Evolutionary conservation across 768 basidiomycete genomes (phyloP).

Genomic region (Russula griseocarnosa): DNA sequence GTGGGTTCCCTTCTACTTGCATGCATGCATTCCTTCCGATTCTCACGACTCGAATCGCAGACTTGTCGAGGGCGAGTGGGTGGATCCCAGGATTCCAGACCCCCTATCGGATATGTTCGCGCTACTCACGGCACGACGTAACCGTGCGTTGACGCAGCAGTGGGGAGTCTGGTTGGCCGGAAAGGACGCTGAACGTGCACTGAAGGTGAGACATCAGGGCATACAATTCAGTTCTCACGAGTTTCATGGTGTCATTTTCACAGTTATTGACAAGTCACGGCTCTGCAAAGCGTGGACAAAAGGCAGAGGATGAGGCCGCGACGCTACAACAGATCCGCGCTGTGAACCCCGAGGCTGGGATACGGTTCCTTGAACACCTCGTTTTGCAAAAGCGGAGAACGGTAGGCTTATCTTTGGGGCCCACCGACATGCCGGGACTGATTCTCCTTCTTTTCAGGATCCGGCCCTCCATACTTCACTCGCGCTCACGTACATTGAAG

Average conservation of each 20-base stretch:
- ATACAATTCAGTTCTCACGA: conserved; percentile 1
- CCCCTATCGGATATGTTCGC: conserved; percentile 58
- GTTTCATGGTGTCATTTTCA: background rate
- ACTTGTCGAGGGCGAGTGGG: conserved; percentile 61
- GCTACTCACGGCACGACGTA: conserved; percentile 53
- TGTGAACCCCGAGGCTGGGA: conserved; percentile 57
- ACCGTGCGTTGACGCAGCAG: conserved; percentile 57
- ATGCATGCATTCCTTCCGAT: background rate
- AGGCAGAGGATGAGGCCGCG: conserved; percentile 56
- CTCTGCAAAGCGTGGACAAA: conserved; percentile 51
- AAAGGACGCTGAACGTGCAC: conserved; percentile 61
- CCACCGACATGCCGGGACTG: background rate
- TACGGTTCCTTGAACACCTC: conserved; percentile 75
- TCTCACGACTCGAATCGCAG: conserved; percentile 35
- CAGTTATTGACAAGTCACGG: conserved; percentile 62
- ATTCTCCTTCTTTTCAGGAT: conserved; percentile 40
- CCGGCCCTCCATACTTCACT: conserved; percentile 63
- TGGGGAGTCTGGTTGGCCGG: conserved; percentile 82
- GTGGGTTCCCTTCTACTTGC: conserved; percentile 26
- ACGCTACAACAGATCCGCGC: conserved; percentile 54
- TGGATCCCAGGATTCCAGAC: conserved; percentile 58
- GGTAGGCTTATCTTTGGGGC: conserved; percentile 37
- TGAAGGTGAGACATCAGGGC: conserved; percentile 50
- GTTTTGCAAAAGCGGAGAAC: conserved; percentile 63
- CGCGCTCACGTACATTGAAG: conserved; percentile 20